phyloP scores from a whole-genome alignment of 2,329 filamentous ascomycete genomes.

The Aspergillus quadricinctus region DNA sequence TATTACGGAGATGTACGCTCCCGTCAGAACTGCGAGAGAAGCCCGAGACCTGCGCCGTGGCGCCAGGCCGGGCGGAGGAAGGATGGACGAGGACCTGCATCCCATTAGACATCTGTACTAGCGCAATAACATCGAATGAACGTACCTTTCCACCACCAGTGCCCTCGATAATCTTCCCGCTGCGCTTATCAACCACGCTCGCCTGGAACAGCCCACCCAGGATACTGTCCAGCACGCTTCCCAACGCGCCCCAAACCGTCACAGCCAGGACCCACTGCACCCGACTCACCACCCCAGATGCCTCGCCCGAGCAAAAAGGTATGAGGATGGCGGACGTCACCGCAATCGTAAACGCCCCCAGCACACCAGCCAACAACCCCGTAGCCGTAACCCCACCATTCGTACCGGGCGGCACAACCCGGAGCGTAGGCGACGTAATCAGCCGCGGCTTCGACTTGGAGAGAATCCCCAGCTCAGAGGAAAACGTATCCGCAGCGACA shows the following conservation, averaged over 20 bases:
- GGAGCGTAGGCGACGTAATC: slow-evolving; percentile 73
- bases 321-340: slow-evolving; percentile 63
- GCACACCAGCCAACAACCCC: slow-evolving; percentile 68
- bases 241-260: slow-evolving; percentile 68
- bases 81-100: slow-evolving; percentile 35
- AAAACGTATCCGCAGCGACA: slow-evolving; percentile 89
- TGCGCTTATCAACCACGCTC: slow-evolving; percentile 77
- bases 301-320: slow-evolving; percentile 56
- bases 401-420: slow-evolving; percentile 80
- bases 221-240: slow-evolving; percentile 81
- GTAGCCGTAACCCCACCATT: slow-evolving; percentile 83
- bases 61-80: slow-evolving; percentile 22
- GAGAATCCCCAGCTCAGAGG: slow-evolving; percentile 90
- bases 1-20: slow-evolving; percentile 21
- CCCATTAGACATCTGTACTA: neutral
- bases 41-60: slow-evolving; percentile 10
- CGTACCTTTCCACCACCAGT: slow-evolving; percentile 63
- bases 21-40: slow-evolving; percentile 12
- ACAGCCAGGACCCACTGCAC: slow-evolving; percentile 50
- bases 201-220: slow-evolving; percentile 81
- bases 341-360: slow-evolving; percentile 68
- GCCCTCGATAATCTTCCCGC: slow-evolving; percentile 85
- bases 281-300: slow-evolving; percentile 50
- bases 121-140: slow-evolving; percentile 9
- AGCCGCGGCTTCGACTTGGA: slow-evolving; percentile 71